A percentile compares a stretch with the other conserved stretches of the same genome.
These are phyloP conservation scores for Fusarium nisikadoi DNA, from an alignment of 2,329 filamentous ascomycete genomes.

Conservation along the genomic window DNA sequence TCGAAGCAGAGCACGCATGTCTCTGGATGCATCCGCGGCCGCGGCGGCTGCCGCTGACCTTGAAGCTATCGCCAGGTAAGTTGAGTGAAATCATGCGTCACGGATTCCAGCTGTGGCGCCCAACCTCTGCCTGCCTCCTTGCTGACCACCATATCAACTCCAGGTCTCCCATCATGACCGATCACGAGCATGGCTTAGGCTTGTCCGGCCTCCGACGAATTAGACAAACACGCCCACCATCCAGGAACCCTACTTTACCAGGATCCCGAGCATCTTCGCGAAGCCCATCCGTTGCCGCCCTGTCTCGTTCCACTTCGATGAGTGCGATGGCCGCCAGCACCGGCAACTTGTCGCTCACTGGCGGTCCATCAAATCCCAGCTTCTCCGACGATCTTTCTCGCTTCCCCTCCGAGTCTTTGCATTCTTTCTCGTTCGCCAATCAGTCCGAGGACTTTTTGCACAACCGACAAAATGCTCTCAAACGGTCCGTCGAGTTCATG, in stretches of 20 bases:
- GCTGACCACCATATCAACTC: constrained; percentile 45
- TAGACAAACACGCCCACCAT: constrained; percentile 79
- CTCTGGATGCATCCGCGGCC: constrained; percentile 78
- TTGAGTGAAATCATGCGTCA: constrained; percentile 38
- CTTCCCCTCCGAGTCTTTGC: constrained; percentile 94
- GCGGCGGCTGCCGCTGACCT: constrained; percentile 67
- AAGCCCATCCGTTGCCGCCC: constrained; percentile 64
- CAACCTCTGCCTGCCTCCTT: constrained; percentile 25
- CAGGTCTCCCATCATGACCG: constrained; percentile 84
- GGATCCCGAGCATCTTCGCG: constrained; percentile 70
- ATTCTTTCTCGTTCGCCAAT: constrained; percentile 98
- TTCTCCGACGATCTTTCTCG: constrained; percentile 90
- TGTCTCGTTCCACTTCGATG: constrained; percentile 78
- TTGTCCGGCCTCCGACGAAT: constrained; percentile 91
- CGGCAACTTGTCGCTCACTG: constrained; percentile 63
- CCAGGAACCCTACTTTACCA: constrained; percentile 72
- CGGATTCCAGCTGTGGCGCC: constrained; percentile 26
- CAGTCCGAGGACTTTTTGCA: constrained; percentile 93
- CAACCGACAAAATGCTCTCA: constrained; percentile 90
- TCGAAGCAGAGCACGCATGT: constrained; percentile 74
- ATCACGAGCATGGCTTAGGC: constrained; percentile 88
- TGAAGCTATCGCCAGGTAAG: constrained; percentile 79
- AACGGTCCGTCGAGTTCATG: constrained; percentile 96
- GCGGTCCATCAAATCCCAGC: constrained; percentile 76
- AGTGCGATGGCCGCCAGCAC: constrained; percentile 71